Evolutionary conservation across 169 alveolate species (phyloP).

Genomic region (Plasmodium malariae): DNA sequence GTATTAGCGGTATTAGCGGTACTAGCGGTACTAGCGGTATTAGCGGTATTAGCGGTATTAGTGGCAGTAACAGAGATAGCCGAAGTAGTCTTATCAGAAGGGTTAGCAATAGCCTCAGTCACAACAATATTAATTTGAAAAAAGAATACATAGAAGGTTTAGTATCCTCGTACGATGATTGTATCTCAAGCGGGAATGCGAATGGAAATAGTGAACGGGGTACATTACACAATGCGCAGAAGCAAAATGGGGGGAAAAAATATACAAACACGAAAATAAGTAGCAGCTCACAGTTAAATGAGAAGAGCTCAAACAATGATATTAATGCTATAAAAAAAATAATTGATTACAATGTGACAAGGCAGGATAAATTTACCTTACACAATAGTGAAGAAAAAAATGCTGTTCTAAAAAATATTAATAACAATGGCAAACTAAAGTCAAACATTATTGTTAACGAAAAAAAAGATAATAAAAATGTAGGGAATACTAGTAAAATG

Average conservation of each 20-base stretch:
- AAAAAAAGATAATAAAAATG: background rate
- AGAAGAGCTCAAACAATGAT: background rate
- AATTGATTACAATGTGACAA: constrained; percentile 13
- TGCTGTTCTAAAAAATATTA: background rate
- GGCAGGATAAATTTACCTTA: background rate
- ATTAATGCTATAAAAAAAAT: constrained; percentile 39
- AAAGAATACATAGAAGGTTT: constrained; percentile 30
- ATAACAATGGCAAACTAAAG: background rate
- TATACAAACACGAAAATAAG: background rate
- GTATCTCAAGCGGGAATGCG: background rate
- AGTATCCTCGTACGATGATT: constrained; percentile 41
- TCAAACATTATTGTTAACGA: background rate
- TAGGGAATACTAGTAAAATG: background rate
- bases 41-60: too few relatives aligned
- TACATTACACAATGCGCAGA: background rate
- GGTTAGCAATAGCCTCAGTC: too few relatives aligned
- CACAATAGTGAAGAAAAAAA: constrained; percentile 18
- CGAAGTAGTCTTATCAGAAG: too few relatives aligned
- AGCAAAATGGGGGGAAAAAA: background rate
- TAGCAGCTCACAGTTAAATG: background rate
- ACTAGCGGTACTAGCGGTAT: too few relatives aligned
- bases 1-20: too few relatives aligned
- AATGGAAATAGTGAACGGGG: background rate
- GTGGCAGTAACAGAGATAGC: too few relatives aligned
- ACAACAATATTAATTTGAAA: constrained; percentile 19